phyloP scores from a whole-genome alignment of 371 early-diverging fungal species.

The Syncephalastrum contaminatum region DNA sequence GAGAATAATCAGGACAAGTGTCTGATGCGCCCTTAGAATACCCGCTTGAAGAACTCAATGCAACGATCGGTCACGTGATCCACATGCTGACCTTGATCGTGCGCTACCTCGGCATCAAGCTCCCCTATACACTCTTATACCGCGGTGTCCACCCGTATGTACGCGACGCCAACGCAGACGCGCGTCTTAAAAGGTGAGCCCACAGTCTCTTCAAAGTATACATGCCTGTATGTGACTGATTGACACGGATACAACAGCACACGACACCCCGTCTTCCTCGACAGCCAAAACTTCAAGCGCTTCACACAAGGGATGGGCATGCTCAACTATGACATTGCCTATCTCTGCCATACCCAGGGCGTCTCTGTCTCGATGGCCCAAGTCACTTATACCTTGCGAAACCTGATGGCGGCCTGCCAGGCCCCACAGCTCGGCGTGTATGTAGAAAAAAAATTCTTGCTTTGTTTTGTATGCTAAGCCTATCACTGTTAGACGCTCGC shows the following conservation, averaged over 20 bases:
- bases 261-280: slow-evolving; percentile 61
- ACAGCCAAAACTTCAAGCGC: slow-evolving; percentile 48
- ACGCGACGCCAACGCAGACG: slow-evolving; percentile 9
- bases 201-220: too few species aligned
- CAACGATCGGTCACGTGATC: slow-evolving; percentile 75
- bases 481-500: slow-evolving; percentile 31
- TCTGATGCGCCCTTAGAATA: slow-evolving; percentile 16
- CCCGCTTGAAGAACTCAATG: slow-evolving; percentile 77
- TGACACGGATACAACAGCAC: too few species aligned
- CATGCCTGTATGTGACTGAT: too few species aligned
- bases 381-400: slow-evolving; percentile 69
- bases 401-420: slow-evolving; percentile 69
- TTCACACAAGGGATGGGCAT: slow-evolving; percentile 78
- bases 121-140: slow-evolving; percentile 68
- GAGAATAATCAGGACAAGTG: neutral
- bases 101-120: slow-evolving; percentile 73
- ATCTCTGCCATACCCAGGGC: slow-evolving; percentile 82
- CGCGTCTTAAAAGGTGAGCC: too few species aligned
- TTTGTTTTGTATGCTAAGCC: neutral
- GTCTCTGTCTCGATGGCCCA: slow-evolving; percentile 63
- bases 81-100: slow-evolving; percentile 79
- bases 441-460: neutral
- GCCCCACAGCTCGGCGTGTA: slow-evolving; percentile 66
- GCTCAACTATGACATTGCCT: slow-evolving; percentile 85
- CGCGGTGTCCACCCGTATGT: slow-evolving; percentile 57